phyloP scores from a whole-genome alignment of 768 basidiomycete genomes.

The Amanita pallidorosea region DNA sequence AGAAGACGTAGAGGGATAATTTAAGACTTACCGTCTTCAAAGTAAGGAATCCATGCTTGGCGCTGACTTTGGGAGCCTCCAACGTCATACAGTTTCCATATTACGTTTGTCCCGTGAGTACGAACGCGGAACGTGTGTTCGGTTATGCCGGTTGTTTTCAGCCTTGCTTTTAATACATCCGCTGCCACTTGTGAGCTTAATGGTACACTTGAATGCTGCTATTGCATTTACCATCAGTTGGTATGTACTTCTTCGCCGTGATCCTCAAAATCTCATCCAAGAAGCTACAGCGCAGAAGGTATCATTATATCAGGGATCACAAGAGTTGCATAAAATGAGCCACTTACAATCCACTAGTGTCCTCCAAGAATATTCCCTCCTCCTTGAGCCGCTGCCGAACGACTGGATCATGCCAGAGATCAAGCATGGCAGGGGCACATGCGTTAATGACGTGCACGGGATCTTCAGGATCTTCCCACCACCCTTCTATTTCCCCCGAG shows the following conservation, averaged over 20 bases:
- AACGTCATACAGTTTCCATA: constrained; percentile 83
- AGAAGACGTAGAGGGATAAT: background rate
- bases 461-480: constrained; percentile 82
- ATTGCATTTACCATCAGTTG: constrained; percentile 49
- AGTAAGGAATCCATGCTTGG: constrained; percentile 84
- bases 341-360: constrained; percentile 78
- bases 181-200: constrained; percentile 23
- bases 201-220: constrained; percentile 5
- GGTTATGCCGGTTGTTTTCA: constrained; percentile 76
- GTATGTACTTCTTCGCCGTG: constrained; percentile 72
- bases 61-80: constrained; percentile 75
- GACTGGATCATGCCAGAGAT: constrained; percentile 67
- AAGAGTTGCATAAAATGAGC: constrained; percentile 5
- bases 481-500: constrained; percentile 63
- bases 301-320: constrained; percentile 4
- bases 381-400: constrained; percentile 57
- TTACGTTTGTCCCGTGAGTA: constrained; percentile 39
- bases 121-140: constrained; percentile 69
- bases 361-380: constrained; percentile 60
- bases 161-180: constrained; percentile 69
- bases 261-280: constrained; percentile 74
- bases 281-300: constrained; percentile 45
- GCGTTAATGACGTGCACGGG: constrained; percentile 64
- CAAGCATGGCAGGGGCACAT: constrained; percentile 54
- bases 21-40: constrained; percentile 56